phyloP scores from a whole-genome alignment of 1,284 basidiomycete genomes.

The Irpex lacteus region DNA sequence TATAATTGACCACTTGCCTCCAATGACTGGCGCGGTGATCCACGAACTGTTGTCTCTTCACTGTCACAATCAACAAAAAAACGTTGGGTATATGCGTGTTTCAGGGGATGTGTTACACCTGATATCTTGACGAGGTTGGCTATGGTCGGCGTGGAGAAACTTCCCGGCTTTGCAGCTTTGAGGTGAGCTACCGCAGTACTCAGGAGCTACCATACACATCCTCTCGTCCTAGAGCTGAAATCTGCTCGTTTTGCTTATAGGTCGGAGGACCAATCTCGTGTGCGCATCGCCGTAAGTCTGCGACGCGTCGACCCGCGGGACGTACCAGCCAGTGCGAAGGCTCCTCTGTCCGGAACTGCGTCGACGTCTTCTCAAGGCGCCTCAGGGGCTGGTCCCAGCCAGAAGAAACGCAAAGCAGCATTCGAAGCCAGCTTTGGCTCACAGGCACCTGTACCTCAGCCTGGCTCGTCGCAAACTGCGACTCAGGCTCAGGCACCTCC shows the following conservation, averaged over 20 bases:
- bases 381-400: constrained; percentile 21
- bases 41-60: not conserved
- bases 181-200: constrained; percentile 30
- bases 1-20: not conserved
- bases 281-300: constrained; percentile 52
- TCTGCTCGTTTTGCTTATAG: constrained; percentile 28
- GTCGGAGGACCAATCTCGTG: constrained; percentile 56
- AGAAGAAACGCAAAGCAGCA: constrained; percentile 37
- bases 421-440: constrained; percentile 22
- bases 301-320: constrained; percentile 55
- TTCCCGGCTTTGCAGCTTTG: constrained; percentile 52
- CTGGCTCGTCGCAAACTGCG: not conserved
- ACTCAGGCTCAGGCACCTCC: constrained; percentile 30
- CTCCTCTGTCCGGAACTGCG: not conserved
- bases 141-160: constrained; percentile 35
- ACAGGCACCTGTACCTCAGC: constrained; percentile 15
- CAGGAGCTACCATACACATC: not conserved
- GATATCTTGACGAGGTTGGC: constrained; percentile 51
- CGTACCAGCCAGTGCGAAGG: constrained; percentile 32
- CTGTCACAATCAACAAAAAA: not conserved
- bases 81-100: not conserved
- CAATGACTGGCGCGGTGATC: not conserved
- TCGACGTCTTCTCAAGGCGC: constrained; percentile 14
- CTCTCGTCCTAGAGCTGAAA: not conserved
- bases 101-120: constrained; percentile 70